These are phyloP conservation scores for Volvox africanus DNA, from an alignment of 139 green algal species.

Conservation along the genomic window DNA sequence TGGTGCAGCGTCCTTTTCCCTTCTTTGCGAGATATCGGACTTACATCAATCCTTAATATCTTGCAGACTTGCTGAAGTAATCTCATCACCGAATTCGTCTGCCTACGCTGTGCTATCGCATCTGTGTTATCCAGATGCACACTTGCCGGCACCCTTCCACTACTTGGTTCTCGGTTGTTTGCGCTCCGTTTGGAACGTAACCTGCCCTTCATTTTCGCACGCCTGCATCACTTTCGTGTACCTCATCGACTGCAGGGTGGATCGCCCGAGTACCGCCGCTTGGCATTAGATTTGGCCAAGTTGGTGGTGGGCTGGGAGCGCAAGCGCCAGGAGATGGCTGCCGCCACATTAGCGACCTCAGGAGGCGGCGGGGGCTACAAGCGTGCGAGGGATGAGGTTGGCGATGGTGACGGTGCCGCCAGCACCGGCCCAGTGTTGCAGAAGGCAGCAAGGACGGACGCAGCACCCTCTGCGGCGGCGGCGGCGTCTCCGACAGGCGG, in stretches of 20 bases:
- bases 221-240: too few species aligned
- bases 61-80: too few species aligned
- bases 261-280: slow-evolving; percentile 83
- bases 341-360: slow-evolving; percentile 10
- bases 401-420: not conserved
- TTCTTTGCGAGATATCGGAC: too few species aligned
- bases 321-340: slow-evolving; percentile 33
- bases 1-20: too few species aligned
- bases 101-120: too few species aligned
- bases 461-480: not conserved
- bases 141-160: too few species aligned
- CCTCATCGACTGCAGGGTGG: slow-evolving; percentile 47
- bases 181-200: too few species aligned
- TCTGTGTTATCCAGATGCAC: too few species aligned
- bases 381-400: slow-evolving; percentile 16
- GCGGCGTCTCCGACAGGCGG: not conserved
- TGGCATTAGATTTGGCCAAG: slow-evolving; percentile 92
- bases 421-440: not conserved
- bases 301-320: slow-evolving; percentile 94
- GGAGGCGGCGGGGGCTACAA: not conserved
- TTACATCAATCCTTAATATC: too few species aligned
- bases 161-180: too few species aligned
- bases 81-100: too few species aligned
- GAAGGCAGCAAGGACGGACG: not conserved
- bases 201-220: too few species aligned